Evolutionary conservation across 306 rosid genomes (phyloP).

Genomic region (Citrullus colocynthis): DNA sequence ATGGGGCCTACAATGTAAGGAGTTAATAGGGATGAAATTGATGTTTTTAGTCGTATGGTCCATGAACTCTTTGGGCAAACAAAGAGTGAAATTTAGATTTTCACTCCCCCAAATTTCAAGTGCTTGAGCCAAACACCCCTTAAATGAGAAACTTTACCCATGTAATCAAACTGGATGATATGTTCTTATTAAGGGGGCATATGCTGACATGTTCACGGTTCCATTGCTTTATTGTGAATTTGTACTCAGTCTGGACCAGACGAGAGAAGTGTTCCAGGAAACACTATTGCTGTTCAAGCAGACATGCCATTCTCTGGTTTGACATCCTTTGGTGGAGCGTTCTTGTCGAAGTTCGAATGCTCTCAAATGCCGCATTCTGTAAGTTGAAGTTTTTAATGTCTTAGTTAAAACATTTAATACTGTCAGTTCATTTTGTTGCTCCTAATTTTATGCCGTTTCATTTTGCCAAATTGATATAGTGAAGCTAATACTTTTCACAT

Average conservation of each 20-base stretch:
- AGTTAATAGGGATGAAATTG: too few species aligned
- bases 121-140: too few species aligned
- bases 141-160: neutral
- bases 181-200: neutral
- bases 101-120: too few species aligned
- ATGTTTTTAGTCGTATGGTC: too few species aligned
- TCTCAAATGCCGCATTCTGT: slow-evolving; percentile 96
- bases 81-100: too few species aligned
- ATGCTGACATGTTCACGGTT: neutral
- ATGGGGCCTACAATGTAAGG: too few species aligned
- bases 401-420: neutral
- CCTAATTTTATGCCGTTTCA: neutral
- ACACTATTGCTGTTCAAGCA: slow-evolving; percentile 87
- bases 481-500: neutral
- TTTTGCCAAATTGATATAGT: neutral
- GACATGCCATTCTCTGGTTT: slow-evolving; percentile 85
- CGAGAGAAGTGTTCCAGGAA: slow-evolving; percentile 92
- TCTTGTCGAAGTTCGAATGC: slow-evolving; percentile 81
- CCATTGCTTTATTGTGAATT: slow-evolving; percentile 6
- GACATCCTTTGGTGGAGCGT: slow-evolving; percentile 79
- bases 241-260: slow-evolving; percentile 74
- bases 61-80: too few species aligned
- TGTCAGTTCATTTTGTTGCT: neutral
- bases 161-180: neutral
- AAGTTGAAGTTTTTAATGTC: slow-evolving; percentile 23